Evolutionary conservation across 2,329 filamentous ascomycete genomes (phyloP).

Genomic region (Alternaria brassicicola): DNA sequence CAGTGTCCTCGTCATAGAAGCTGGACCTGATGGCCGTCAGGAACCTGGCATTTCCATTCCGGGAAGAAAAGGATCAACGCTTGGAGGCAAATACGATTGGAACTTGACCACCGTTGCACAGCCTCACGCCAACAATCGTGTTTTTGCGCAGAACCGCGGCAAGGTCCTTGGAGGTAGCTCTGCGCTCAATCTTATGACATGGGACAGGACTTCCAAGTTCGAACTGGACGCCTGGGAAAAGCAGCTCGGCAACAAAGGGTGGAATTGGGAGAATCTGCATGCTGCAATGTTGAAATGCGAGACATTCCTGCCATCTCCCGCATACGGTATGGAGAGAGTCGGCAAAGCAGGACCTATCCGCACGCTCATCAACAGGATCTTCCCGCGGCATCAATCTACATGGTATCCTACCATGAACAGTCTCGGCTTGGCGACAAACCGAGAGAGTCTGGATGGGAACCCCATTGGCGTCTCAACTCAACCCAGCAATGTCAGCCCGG

Average conservation of each 20-base stretch:
- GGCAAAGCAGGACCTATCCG: constrained; percentile 42
- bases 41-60: constrained; percentile 37
- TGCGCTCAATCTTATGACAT: constrained; percentile 52
- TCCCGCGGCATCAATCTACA: constrained; percentile 52
- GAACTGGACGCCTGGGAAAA: constrained; percentile 45
- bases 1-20: constrained; percentile 35
- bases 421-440: constrained; percentile 51
- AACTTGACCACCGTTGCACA: constrained; percentile 56
- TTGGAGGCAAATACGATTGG: constrained; percentile 38
- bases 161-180: constrained; percentile 58
- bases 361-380: constrained; percentile 51
- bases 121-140: constrained; percentile 48
- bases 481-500: constrained; percentile 56
- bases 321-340: constrained; percentile 37
- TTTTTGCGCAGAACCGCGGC: constrained; percentile 53
- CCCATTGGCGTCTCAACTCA: constrained; percentile 59
- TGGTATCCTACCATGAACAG: constrained; percentile 57
- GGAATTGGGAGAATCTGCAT: constrained; percentile 42
- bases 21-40: constrained; percentile 36
- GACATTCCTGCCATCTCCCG: constrained; percentile 34
- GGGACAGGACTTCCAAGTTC: constrained; percentile 37
- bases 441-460: constrained; percentile 58
- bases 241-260: constrained; percentile 37
- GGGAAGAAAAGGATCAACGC: constrained; percentile 36
- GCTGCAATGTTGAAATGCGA: constrained; percentile 44